phyloP scores from a whole-genome alignment of 768 basidiomycete species.

The Clitopilus passeckerianus region DNA sequence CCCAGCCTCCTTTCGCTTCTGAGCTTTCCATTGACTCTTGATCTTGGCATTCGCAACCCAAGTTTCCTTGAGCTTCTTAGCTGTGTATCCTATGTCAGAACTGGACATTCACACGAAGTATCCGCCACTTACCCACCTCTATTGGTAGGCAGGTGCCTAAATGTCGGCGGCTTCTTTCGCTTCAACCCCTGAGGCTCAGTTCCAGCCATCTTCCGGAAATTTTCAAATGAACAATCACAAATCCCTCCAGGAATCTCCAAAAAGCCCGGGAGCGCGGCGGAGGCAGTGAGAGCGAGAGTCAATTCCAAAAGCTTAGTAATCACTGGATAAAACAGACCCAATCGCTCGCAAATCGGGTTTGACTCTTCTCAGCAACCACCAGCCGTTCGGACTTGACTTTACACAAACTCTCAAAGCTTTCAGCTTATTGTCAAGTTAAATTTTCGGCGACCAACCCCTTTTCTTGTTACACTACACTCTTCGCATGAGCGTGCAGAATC shows the following conservation, averaged over 20 bases:
- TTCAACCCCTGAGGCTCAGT: conserved; percentile 19
- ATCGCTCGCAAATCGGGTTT: conserved; percentile 16
- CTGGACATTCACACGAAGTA: too few species aligned
- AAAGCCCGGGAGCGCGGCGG: conserved; percentile 14
- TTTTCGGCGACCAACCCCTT: conserved; percentile 15
- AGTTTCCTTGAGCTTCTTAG: conserved; percentile 73
- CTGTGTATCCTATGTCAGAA: conserved; percentile 26
- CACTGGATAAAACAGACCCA: conserved; percentile 3
- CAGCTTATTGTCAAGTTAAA: conserved; percentile 10
- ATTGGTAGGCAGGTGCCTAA: conserved; percentile 57
- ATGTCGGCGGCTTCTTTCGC: conserved; percentile 64
- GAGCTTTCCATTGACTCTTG: conserved; percentile 71
- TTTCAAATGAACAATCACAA: background rate
- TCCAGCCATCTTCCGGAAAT: background rate
- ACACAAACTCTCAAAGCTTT: conserved; percentile 40
- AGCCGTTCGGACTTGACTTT: conserved; percentile 9
- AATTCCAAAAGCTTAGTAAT: conserved; percentile 7
- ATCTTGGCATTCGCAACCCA: conserved; percentile 79
- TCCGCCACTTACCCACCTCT: conserved; percentile 41
- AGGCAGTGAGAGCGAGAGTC: conserved; percentile 13
- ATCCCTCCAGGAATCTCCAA: background rate
- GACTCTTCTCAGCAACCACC: conserved; percentile 25
- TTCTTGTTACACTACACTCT: conserved; percentile 29
- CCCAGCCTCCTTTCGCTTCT: conserved; percentile 48
- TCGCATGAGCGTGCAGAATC: conserved; percentile 96